Percentiles rank a stretch among this genome's conserved stretches.
Evolutionary conservation across 257 asterid species (phyloP).

Genomic region (Solanum corneliomulleri): DNA sequence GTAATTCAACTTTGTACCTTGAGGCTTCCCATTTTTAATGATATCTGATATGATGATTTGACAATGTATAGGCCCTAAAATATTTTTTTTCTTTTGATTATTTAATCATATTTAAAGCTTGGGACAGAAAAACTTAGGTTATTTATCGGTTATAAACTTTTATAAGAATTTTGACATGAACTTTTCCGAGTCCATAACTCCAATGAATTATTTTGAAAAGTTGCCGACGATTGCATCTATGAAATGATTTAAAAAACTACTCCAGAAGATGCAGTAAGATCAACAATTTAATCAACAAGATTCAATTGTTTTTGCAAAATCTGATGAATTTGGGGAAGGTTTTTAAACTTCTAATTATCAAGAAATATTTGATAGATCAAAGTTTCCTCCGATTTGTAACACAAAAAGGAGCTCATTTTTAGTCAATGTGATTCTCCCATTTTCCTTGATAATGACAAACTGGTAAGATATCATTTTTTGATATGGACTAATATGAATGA

Average conservation of each 20-base stretch:
- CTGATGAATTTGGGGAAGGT: neutral
- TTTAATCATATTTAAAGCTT: neutral
- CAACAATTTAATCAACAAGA: slow-evolving; percentile 9
- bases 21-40: no score
- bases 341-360: slow-evolving; percentile 14
- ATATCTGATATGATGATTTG: no score
- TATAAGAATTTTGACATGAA: neutral
- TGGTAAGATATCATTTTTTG: neutral
- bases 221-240: slow-evolving; percentile 16
- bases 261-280: slow-evolving; percentile 26
- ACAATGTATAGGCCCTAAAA: neutral
- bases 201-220: neutral
- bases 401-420: slow-evolving; percentile 24
- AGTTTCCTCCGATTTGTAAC: slow-evolving; percentile 1
- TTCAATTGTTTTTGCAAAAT: neutral
- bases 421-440: slow-evolving; percentile 8
- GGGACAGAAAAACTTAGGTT: neutral
- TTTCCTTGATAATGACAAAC: slow-evolving; percentile 14
- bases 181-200: neutral
- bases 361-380: slow-evolving; percentile 3
- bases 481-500: neutral
- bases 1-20: no score
- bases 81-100: neutral
- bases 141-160: neutral
- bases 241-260: slow-evolving; percentile 39